phyloP scores from a whole-genome alignment of 768 basidiomycete species.

The Calocera viscosa region DNA sequence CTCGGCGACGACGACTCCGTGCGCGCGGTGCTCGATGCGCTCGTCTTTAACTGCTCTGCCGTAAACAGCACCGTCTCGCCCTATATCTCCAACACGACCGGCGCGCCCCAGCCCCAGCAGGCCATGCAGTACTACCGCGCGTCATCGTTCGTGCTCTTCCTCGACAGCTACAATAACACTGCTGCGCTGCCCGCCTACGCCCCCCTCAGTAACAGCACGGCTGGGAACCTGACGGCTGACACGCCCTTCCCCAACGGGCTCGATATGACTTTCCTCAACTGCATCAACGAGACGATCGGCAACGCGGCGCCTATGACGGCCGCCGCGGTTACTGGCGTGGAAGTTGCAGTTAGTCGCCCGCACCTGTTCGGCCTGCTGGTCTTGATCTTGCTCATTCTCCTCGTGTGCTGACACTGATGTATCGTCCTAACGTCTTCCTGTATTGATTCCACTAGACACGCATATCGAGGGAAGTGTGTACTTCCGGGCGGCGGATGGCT shows the following conservation, averaged over 20 bases:
- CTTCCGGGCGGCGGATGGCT: too few species aligned
- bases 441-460: too few species aligned
- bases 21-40: not conserved
- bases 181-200: slow-evolving; percentile 33
- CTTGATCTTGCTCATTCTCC: too few species aligned
- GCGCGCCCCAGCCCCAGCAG: slow-evolving; percentile 37
- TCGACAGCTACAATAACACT: slow-evolving; percentile 58
- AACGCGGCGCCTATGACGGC: slow-evolving; percentile 44
- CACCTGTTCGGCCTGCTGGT: too few species aligned
- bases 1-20: slow-evolving; percentile 40
- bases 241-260: slow-evolving; percentile 42
- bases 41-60: not conserved
- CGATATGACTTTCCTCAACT: slow-evolving; percentile 39
- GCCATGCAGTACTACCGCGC: slow-evolving; percentile 58
- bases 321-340: slow-evolving; percentile 19
- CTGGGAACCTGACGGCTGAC: slow-evolving; percentile 28
- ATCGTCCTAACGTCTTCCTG: too few species aligned
- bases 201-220: not conserved
- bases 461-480: too few species aligned
- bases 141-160: slow-evolving; percentile 46
- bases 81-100: slow-evolving; percentile 28
- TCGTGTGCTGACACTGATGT: too few species aligned
- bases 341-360: too few species aligned
- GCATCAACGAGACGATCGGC: slow-evolving; percentile 53
- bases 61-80: slow-evolving; percentile 31